phyloP scores from a whole-genome alignment of 805 yeast genomes.

The Nakazawaea anatomiae region DNA sequence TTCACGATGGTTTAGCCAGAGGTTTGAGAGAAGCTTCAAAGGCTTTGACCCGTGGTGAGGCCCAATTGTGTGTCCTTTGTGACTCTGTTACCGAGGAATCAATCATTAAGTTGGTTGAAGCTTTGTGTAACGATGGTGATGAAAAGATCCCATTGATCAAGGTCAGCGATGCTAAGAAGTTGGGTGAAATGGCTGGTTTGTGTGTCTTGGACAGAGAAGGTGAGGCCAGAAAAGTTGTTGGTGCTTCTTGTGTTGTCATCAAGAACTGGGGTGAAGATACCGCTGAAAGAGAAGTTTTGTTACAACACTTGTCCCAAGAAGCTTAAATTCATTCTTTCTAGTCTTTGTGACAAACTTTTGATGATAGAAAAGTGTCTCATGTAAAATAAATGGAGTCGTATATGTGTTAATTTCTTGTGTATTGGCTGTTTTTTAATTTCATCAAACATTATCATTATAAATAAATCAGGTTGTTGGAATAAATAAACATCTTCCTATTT shows the following conservation, averaged over 20 bases:
- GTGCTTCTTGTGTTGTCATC: conserved; percentile 99
- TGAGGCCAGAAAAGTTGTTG: conserved; percentile 99
- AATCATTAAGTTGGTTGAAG: conserved; percentile 96
- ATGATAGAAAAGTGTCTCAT: not conserved
- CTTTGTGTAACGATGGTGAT: conserved; percentile 92
- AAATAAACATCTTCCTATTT: not conserved
- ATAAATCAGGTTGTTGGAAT: not conserved
- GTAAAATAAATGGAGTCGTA: not conserved
- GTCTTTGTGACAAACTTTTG: too few species aligned
- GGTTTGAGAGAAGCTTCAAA: conserved; percentile 99
- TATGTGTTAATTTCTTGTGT: not conserved
- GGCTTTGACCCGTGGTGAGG: conserved; percentile 97
- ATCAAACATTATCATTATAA: not conserved
- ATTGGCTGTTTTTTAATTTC: not conserved
- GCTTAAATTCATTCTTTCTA: not conserved
- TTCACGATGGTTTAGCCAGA: conserved; percentile 99
- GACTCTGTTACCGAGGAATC: conserved; percentile 98
- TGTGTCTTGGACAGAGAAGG: conserved; percentile 99
- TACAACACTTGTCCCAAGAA: conserved; percentile 80
- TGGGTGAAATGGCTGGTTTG: conserved; percentile 99
- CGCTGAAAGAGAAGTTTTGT: conserved; percentile 91
- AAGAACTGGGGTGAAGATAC: conserved; percentile 99
- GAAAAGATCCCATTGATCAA: conserved; percentile 96
- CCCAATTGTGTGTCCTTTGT: conserved; percentile 94
- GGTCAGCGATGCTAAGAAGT: conserved; percentile 98